Conservation (phyloP, 371 early-diverging fungal species). For the Mucor sp. region DNA sequence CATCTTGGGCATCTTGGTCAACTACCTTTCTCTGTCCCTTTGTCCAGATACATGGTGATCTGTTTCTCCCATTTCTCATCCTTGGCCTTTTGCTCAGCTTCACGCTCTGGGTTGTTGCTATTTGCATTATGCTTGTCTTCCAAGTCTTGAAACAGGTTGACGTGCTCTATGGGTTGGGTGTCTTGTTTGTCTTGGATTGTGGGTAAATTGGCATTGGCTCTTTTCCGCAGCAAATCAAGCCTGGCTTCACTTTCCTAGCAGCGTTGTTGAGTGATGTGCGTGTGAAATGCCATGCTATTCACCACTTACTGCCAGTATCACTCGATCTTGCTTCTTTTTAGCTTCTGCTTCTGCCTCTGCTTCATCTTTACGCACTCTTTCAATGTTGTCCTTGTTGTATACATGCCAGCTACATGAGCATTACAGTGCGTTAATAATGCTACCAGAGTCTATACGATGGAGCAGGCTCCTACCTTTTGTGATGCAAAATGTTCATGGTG, state of each 20-base stretch:
- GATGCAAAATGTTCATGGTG: conserved; percentile 69
- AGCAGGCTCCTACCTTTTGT: conserved; percentile 59
- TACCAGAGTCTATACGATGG: too few relatives aligned
- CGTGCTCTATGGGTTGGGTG: conserved; percentile 33
- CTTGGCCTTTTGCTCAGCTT: conserved; percentile 59
- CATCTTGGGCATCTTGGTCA: neutral
- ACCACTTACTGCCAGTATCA: conserved; percentile 48
- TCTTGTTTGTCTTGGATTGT: neutral
- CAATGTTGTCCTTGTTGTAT: conserved; percentile 73
- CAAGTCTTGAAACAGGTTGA: conserved; percentile 62
- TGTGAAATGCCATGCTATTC: neutral
- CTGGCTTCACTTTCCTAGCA: conserved; percentile 65
- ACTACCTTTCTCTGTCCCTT: conserved; percentile 41
- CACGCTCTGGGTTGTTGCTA: conserved; percentile 54
- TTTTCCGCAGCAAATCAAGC: conserved; percentile 48
- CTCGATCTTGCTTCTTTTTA: conserved; percentile 45
- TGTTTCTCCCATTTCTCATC: conserved; percentile 61
- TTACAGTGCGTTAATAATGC: neutral
- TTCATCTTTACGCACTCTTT: conserved; percentile 71
- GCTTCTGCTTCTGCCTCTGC: conserved; percentile 60
- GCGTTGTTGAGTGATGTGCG: neutral
- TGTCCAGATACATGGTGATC: conserved; percentile 69
- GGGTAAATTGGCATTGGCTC: conserved; percentile 34
- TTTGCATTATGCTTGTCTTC: conserved; percentile 28
- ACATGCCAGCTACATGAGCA: conserved; percentile 68